Evolutionary conservation across 202 grass and related monocot genomes (phyloP).

Genomic region (Schoenoplectus triqueter): DNA sequence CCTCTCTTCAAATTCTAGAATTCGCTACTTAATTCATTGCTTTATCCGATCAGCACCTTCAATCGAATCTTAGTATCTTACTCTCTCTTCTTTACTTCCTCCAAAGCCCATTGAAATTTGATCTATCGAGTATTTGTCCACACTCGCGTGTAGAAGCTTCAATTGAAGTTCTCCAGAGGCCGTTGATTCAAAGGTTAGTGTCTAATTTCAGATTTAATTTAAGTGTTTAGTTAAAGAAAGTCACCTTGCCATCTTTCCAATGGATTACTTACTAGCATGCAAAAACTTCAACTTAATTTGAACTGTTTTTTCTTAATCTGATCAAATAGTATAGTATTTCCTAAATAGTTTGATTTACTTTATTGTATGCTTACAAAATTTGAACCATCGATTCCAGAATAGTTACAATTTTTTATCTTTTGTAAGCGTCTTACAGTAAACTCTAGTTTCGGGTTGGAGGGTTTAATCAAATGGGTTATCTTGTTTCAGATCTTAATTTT

Average conservation of each 20-base stretch:
- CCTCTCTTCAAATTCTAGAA: neutral
- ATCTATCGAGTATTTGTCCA: conserved; percentile 9
- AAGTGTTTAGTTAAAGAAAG: conserved; percentile 4
- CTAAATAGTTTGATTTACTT: neutral
- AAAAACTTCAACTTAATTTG: conserved; percentile 21
- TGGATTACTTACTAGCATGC: neutral
- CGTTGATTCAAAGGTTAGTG: conserved; percentile 24
- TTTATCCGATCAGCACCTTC: neutral
- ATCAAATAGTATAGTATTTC: neutral
- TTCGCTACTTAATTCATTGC: neutral
- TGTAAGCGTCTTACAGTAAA: neutral
- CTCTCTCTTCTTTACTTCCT: neutral
- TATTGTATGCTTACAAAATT: neutral
- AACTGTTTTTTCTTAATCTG: neutral
- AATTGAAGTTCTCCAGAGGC: neutral
- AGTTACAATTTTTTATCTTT: conserved; percentile 6
- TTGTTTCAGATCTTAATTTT: conserved; percentile 12
- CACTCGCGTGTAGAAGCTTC: neutral
- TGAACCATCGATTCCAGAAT: conserved; percentile 9
- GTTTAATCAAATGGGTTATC: conserved; percentile 24
- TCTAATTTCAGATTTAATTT: conserved; percentile 30
- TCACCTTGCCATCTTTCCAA: neutral
- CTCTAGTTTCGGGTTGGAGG: neutral
- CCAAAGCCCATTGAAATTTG: conserved; percentile 3
- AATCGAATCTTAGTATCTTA: neutral